phyloP scores from a whole-genome alignment of 345 rosid species.

The Erodium maritimum region DNA sequence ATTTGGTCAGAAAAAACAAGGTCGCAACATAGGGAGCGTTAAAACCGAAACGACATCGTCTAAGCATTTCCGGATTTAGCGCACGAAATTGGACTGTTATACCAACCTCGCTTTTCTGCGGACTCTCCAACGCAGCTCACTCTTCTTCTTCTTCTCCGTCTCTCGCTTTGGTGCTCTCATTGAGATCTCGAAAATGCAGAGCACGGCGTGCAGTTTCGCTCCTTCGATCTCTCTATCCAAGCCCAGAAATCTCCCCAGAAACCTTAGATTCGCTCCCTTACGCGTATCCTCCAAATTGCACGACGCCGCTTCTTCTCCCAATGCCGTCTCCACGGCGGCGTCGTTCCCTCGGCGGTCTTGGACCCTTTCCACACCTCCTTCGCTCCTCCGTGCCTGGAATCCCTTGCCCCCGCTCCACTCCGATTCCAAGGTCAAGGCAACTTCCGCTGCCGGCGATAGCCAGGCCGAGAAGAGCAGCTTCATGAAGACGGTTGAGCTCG shows the following conservation, averaged over 20 bases:
- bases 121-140: constrained; percentile 26
- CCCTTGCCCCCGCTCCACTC: constrained; percentile 30
- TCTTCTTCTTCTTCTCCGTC: not conserved
- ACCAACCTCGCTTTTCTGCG: constrained; percentile 30
- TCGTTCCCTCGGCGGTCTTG: constrained; percentile 55
- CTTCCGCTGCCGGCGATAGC: constrained; percentile 44
- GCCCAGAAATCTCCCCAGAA: constrained; percentile 8
- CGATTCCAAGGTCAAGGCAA: constrained; percentile 35
- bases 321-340: constrained; percentile 17
- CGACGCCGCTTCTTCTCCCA: constrained; percentile 19
- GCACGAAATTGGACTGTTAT: constrained; percentile 1
- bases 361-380: constrained; percentile 25
- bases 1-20: too few species aligned
- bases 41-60: not conserved
- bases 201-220: constrained; percentile 37
- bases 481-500: constrained; percentile 47
- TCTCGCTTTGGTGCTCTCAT: not conserved
- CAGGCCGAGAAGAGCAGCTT: constrained; percentile 26
- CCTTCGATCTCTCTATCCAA: constrained; percentile 30
- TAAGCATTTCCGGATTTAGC: not conserved
- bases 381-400: constrained; percentile 49
- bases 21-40: not conserved
- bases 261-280: constrained; percentile 18
- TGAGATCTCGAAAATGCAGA: constrained; percentile 37
- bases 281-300: constrained; percentile 20